phyloP scores from a whole-genome alignment of 306 rosid genomes.

The Gynostemma pentaphyllum region DNA sequence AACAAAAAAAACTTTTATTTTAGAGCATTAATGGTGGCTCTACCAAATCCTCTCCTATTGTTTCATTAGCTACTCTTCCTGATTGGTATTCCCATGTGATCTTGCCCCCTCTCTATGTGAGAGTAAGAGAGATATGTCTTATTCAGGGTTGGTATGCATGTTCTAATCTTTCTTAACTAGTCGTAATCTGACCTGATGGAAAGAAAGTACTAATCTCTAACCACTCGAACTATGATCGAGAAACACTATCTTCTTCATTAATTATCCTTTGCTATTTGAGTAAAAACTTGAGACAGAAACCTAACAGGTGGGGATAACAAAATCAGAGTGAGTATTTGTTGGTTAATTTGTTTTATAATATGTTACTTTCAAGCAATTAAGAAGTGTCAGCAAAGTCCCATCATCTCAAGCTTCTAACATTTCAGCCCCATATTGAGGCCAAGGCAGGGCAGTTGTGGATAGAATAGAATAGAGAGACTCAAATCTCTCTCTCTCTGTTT shows the following conservation, averaged over 20 bases:
- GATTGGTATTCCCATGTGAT: constrained; percentile 91
- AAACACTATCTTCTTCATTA: too few relatives aligned
- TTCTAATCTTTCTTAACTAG: background rate
- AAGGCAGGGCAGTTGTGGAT: too few relatives aligned
- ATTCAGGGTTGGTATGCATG: background rate
- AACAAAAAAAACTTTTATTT: background rate
- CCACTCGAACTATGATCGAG: too few relatives aligned
- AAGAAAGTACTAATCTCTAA: too few relatives aligned
- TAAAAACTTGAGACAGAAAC: too few relatives aligned
- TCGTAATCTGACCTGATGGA: too few relatives aligned
- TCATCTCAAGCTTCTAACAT: too few relatives aligned
- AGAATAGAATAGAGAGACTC: too few relatives aligned
- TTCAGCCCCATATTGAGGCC: too few relatives aligned
- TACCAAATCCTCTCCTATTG: constrained; percentile 84
- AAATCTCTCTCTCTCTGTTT: background rate
- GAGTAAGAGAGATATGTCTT: background rate
- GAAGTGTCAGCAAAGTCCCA: constrained; percentile 5
- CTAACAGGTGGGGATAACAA: too few relatives aligned
- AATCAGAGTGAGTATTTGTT: background rate
- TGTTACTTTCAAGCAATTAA: background rate
- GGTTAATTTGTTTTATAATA: background rate
- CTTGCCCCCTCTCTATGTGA: constrained; percentile 42
- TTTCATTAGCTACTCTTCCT: constrained; percentile 85
- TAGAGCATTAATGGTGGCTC: constrained; percentile 16
- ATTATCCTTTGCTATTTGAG: too few relatives aligned